Evolutionary conservation across 192 early-diverging fungal genomes (phyloP), one percentile per base, ranked within the genome.

Genomic region (Mortierella claussenii): DNA sequence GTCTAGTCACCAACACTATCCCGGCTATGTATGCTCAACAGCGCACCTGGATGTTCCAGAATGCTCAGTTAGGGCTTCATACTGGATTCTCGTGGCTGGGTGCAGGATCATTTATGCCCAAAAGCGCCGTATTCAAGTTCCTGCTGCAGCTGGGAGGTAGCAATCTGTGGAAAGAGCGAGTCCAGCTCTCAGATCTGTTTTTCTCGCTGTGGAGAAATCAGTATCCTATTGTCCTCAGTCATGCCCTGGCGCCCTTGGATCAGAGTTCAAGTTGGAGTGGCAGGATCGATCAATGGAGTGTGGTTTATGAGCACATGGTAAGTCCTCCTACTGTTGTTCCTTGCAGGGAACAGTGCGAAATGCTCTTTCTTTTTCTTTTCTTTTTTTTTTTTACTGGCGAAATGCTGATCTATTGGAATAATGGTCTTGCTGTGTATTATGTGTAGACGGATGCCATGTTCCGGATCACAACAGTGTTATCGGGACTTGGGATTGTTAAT

Each of bases 161-260:
- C 18, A 81, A 83, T 15, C 45, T 86, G 18, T 78, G 79, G 40
- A 86, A 83, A 61, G 81, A 81, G 24, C 68, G 71, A 9, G 65
- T 86, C 18, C 75, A 69, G n/a, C 51, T 80, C 28, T 81, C 82
- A 36, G 85, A 86, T 32, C 40, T 73, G 28, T 86, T 82, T 52
- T 86, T 86, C 46, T 71, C 82, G 1, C 60, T 84, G 8, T 86
- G 85, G 85, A 69, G 70, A n/a, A 86, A 86, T 43, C 82, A 86
- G 47, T 86, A 83, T 42, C 73, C 73, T 4, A 52, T 56, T 24
- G 73, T 76, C 10, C 59, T 76, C 37, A 66, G 63, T 30, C 73
- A 76, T 34, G 55, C 73, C n/a, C 33, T 76, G 30, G 73, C 73
- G 17, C 73, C 73, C 2, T 31, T 76, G 28, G 73, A 76, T 37